phyloP scores from a whole-genome alignment of 495 filamentous ascomycete species.

The Aspergillus funiculosus region DNA sequence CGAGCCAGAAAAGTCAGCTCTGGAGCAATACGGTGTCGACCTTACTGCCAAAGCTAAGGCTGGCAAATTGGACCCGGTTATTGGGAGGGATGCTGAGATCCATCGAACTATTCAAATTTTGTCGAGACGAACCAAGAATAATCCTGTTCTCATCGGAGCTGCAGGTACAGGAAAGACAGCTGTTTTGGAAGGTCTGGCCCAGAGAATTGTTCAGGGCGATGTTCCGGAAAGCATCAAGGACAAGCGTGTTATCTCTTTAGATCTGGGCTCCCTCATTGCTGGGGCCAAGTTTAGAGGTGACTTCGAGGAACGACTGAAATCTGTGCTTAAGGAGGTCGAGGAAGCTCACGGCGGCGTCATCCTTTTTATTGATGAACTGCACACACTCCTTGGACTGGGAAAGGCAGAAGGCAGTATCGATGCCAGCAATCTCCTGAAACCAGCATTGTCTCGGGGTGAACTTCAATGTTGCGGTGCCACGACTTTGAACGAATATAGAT shows the following conservation, averaged over 20 bases:
- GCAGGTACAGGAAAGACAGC: constrained; percentile 96
- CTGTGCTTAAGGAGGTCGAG: constrained; percentile 83
- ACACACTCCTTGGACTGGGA: constrained; percentile 84
- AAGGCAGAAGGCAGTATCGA: constrained; percentile 96
- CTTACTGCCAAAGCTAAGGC: constrained; percentile 78
- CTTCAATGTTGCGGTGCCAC: constrained; percentile 95
- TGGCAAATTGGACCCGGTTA: constrained; percentile 92
- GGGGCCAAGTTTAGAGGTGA: constrained; percentile 94
- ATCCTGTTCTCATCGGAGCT: constrained; percentile 86
- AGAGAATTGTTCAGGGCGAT: constrained; percentile 85
- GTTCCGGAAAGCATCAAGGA: constrained; percentile 96
- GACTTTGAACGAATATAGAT: constrained; percentile 82
- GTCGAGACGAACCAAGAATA: constrained; percentile 92
- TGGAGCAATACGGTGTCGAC: constrained; percentile 89
- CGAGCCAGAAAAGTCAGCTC: constrained; percentile 70
- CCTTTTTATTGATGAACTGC: constrained; percentile 92
- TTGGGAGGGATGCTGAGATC: constrained; percentile 86
- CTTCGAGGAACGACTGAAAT: constrained; percentile 91
- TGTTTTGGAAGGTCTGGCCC: constrained; percentile 85
- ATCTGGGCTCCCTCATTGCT: constrained; percentile 87
- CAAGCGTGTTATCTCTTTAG: constrained; percentile 79
- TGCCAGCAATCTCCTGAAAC: constrained; percentile 91
- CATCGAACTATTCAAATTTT: constrained; percentile 91
- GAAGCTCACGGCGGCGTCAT: constrained; percentile 85
- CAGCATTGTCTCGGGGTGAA: constrained; percentile 85